Evolutionary conservation across 2,329 filamentous ascomycete genomes (phyloP).

Genomic region (Karstenula rhodostoma): DNA sequence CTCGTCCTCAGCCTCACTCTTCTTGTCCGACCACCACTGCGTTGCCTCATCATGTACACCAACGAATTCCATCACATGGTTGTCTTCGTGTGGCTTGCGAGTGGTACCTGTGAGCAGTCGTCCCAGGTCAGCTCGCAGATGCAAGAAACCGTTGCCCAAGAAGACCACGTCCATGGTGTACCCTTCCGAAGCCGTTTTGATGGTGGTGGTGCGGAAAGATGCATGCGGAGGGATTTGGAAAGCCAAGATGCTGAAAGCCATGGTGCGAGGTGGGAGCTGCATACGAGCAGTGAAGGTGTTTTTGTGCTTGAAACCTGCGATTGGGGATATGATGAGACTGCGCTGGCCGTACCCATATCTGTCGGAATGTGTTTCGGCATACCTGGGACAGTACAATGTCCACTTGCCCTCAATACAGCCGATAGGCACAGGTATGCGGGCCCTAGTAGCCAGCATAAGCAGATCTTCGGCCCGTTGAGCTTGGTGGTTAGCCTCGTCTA

Average conservation of each 20-base stretch:
- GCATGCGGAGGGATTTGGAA: slow-evolving; percentile 41
- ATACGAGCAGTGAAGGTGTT: slow-evolving; percentile 35
- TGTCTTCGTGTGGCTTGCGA: slow-evolving; percentile 20
- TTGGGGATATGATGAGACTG: slow-evolving; percentile 30
- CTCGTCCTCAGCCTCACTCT: slow-evolving; percentile 28
- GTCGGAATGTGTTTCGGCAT: slow-evolving; percentile 35
- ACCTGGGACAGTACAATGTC: slow-evolving; percentile 39
- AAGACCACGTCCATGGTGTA: slow-evolving; percentile 39
- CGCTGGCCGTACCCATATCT: slow-evolving; percentile 39
- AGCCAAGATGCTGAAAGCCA: slow-evolving; percentile 26
- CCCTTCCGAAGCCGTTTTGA: slow-evolving; percentile 33
- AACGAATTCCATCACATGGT: slow-evolving; percentile 33
- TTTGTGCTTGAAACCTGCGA: slow-evolving; percentile 23
- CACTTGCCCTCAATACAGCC: slow-evolving; percentile 34
- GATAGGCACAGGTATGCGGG: slow-evolving; percentile 36
- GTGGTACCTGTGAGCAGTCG: slow-evolving; percentile 38
- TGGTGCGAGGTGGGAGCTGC: slow-evolving; percentile 37
- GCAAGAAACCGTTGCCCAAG: slow-evolving; percentile 40
- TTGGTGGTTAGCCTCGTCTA: slow-evolving; percentile 16
- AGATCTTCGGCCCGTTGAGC: slow-evolving; percentile 24
- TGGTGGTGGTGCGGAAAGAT: slow-evolving; percentile 28
- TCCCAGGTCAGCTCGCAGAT: slow-evolving; percentile 35
- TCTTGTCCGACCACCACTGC: slow-evolving; percentile 21
- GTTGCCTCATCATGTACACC: slow-evolving; percentile 29
- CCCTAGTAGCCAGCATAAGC: slow-evolving; percentile 26